Percentiles rank a stretch among this genome's conserved stretches.
These are phyloP conservation scores for Metschnikowia proteae DNA, from an alignment of 805 yeast species.

Conservation along the genomic window DNA sequence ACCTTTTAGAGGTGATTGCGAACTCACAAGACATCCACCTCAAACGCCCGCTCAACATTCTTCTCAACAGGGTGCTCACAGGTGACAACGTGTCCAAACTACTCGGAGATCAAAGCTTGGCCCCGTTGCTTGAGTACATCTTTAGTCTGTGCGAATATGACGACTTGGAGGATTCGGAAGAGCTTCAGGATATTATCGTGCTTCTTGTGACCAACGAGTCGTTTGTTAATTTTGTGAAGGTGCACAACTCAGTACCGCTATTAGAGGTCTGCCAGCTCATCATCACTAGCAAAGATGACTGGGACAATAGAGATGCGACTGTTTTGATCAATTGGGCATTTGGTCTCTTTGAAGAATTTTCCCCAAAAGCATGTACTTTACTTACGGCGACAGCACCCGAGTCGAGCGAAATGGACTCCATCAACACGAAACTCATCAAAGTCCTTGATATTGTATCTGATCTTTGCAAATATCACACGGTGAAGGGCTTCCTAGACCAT, in stretches of 20 bases:
- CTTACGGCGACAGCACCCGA: conserved; percentile 8
- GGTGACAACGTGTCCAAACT: not conserved
- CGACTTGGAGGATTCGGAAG: not conserved
- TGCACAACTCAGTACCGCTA: not conserved
- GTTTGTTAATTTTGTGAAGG: conserved; percentile 2
- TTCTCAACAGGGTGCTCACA: conserved; percentile 4
- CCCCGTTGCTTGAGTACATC: conserved; percentile 5
- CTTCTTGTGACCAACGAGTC: conserved; percentile 7
- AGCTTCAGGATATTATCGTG: conserved; percentile 5
- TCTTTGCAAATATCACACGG: conserved; percentile 37
- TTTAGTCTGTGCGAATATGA: conserved; percentile 4
- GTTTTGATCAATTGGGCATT: conserved; percentile 42
- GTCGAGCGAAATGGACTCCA: conserved; percentile 6
- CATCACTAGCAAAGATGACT: conserved; percentile 36
- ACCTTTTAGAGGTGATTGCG: not conserved
- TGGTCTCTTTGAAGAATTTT: conserved; percentile 24
- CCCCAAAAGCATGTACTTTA: conserved; percentile 13
- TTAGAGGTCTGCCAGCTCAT: conserved; percentile 20
- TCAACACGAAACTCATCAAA: conserved; percentile 20
- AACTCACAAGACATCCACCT: not conserved
- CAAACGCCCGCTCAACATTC: conserved; percentile 8
- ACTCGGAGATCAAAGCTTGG: not conserved
- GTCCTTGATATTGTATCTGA: conserved; percentile 42
- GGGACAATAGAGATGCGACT: conserved; percentile 37
- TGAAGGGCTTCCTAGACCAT: conserved; percentile 39